A percentile compares a stretch with the other conserved stretches of the same genome.
These are phyloP conservation scores for Agarophyton chilense DNA, from an alignment of 23 red algal species.

Conservation along the genomic window DNA sequence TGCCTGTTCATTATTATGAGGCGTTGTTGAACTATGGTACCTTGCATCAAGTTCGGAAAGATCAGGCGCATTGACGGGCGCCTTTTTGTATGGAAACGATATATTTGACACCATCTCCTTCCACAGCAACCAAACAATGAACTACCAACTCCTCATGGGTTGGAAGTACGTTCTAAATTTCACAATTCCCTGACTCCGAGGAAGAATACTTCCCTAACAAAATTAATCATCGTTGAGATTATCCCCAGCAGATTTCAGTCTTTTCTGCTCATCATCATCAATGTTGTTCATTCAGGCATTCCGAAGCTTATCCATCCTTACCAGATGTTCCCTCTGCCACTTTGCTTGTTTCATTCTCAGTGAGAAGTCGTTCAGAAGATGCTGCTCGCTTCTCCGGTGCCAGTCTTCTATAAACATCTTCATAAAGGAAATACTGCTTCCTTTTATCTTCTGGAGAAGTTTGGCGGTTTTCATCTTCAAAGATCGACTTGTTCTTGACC, in stretches of 20 bases:
- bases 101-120: constrained; percentile 15
- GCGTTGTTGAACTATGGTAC: constrained; percentile 24
- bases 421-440: constrained; percentile 27
- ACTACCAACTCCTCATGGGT: not conserved
- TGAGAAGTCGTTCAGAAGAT: constrained; percentile 59
- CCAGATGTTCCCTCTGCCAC: constrained; percentile 33
- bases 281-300: constrained; percentile 43
- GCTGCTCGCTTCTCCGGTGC: constrained; percentile 52
- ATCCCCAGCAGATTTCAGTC: not conserved
- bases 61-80: not conserved
- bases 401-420: constrained; percentile 49
- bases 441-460: too few relatives aligned
- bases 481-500: constrained; percentile 1
- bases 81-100: constrained; percentile 54
- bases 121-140: not conserved
- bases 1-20: constrained; percentile 40
- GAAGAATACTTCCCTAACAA: not conserved
- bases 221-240: not conserved
- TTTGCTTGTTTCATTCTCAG: constrained; percentile 57
- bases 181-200: constrained; percentile 3
- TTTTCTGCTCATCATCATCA: constrained; percentile 30
- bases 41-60: constrained; percentile 40
- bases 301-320: constrained; percentile 48
- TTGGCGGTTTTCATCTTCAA: constrained; percentile 8
- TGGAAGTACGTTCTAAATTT: constrained; percentile 4